Evolutionary conservation across 2,329 filamentous ascomycete species (phyloP).

Genomic region (Chaetomium sp.): DNA sequence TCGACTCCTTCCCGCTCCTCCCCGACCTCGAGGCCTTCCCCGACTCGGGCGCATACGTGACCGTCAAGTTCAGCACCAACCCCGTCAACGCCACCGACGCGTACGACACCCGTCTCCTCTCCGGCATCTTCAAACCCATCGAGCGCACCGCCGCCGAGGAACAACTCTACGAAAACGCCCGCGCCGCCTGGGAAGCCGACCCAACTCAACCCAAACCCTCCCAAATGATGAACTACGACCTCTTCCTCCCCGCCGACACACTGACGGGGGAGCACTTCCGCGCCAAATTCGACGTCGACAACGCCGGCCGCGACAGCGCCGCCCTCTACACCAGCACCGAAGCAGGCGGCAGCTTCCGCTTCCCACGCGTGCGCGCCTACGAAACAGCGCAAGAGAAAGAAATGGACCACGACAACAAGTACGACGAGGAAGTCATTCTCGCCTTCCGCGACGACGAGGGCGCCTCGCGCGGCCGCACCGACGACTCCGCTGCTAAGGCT

Average conservation of each 20-base stretch:
- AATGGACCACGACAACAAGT: constrained; percentile 52
- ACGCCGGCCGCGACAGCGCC: constrained; percentile 48
- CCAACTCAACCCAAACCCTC: constrained; percentile 50
- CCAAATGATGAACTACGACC: constrained; percentile 59
- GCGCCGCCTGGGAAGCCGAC: constrained; percentile 50
- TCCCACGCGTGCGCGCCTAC: constrained; percentile 57
- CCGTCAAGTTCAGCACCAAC: constrained; percentile 62
- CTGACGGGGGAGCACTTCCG: constrained; percentile 50
- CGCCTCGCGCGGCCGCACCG: constrained; percentile 26
- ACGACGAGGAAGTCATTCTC: constrained; percentile 57
- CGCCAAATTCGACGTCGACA: constrained; percentile 52
- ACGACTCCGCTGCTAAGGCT: constrained; percentile 46
- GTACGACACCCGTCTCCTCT: constrained; percentile 57
- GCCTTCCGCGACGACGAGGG: constrained; percentile 48
- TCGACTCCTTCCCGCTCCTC: constrained; percentile 55
- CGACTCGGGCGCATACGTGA: constrained; percentile 62
- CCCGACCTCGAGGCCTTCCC: constrained; percentile 64
- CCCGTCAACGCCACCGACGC: constrained; percentile 47
- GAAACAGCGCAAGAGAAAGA: constrained; percentile 55
- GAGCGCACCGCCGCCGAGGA: constrained; percentile 50
- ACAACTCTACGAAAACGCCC: constrained; percentile 42
- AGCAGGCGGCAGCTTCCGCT: constrained; percentile 49
- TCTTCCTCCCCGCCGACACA: constrained; percentile 51
- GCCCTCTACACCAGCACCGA: constrained; percentile 45
- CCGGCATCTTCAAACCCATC: constrained; percentile 55